Percentiles rank a stretch among this genome's conserved stretches.
phyloP scores from a whole-genome alignment of 2,329 filamentous ascomycete genomes.

The Aspergillus fijiensis region DNA sequence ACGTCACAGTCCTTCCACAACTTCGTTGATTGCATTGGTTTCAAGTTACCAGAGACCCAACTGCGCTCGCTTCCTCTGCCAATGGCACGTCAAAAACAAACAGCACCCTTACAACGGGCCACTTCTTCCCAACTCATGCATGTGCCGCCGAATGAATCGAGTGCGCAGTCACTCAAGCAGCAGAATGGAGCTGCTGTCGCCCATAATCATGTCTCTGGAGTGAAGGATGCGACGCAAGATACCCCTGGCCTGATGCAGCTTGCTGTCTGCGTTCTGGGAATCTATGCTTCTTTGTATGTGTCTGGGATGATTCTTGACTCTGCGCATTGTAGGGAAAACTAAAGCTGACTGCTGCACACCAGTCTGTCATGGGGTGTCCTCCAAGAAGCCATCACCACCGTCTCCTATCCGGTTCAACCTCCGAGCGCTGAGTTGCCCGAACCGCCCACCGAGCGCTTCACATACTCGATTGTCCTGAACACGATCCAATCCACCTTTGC shows the following conservation, averaged over 20 bases:
- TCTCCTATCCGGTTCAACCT: slow-evolving; percentile 67
- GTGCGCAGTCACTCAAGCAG: slow-evolving; percentile 20
- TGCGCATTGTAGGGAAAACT: neutral
- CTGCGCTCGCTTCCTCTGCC: neutral
- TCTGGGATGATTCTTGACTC: neutral
- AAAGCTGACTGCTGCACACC: slow-evolving; percentile 2
- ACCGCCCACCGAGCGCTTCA: slow-evolving; percentile 68
- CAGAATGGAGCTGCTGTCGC: slow-evolving; percentile 22
- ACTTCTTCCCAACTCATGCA: slow-evolving; percentile 65
- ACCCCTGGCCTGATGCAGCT: slow-evolving; percentile 69
- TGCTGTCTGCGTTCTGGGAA: slow-evolving; percentile 84
- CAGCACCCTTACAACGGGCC: slow-evolving; percentile 62
- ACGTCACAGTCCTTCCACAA: slow-evolving; percentile 13
- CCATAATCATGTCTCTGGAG: slow-evolving; percentile 14
- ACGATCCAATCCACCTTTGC: slow-evolving; percentile 92
- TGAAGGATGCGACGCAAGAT: slow-evolving; percentile 32
- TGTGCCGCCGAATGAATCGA: slow-evolving; percentile 32
- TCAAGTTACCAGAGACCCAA: neutral
- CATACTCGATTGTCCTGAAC: slow-evolving; percentile 91
- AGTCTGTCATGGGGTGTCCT: slow-evolving; percentile 94
- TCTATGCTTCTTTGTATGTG: slow-evolving; percentile 89
- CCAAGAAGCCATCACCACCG: slow-evolving; percentile 96
- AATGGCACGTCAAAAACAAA: slow-evolving; percentile 74
- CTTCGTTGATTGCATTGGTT: neutral
- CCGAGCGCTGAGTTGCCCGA: slow-evolving; percentile 46